Evolutionary conservation across 345 rosid genomes (phyloP), one percentile per base, ranked within the genome.

Genomic region (Bretschneidera sinensis): DNA sequence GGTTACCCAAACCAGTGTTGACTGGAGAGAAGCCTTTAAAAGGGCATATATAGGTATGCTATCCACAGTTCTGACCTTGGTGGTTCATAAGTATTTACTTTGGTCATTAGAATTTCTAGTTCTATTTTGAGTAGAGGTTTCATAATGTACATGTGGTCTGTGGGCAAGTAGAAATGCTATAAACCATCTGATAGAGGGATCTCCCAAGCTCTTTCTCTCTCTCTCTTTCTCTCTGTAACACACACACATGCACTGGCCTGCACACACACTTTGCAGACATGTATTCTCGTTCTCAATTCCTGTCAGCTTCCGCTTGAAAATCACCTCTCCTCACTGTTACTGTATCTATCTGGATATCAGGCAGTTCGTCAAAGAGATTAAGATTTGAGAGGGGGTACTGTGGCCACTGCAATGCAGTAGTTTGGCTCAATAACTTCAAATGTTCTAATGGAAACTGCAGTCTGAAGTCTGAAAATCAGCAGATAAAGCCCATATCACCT

Each of bases 11-110:
- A 24, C 76, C 15, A 39, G 17, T 74, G 54, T 74, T 64, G 79
- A 82, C 63, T 92, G 85, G 87, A 82, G 70, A 74, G 84, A 81
- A 53, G 79, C 79, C 49, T 87, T 87, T 61, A 81, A 76, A 77
- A 74, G 68, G 45, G 64, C 67, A 43, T 79, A 61, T 69, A 57
- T 25, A 59, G 91, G 98, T 89, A 77, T 35, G 59, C 33, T 28
- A 28, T 28, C 33, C 8, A 8, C 33, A 39, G 4, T 14, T 1
- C 15, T 14, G 10, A 14, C 10, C 45, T 7, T 39, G 45, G 45
- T 14, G n/a, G 2, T 39, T 11, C 45, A 39, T 39, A 13, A 39
- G 15, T 5, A 4, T 1, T 39, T 14, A 1, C 16, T 39, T 39
- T 11, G 1, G 9, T 39, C 33, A 8, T 2, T 28, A 28, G 33